These are phyloP conservation scores for Vicia faba DNA, from an alignment of 306 rosid species.

Conservation along the genomic window DNA sequence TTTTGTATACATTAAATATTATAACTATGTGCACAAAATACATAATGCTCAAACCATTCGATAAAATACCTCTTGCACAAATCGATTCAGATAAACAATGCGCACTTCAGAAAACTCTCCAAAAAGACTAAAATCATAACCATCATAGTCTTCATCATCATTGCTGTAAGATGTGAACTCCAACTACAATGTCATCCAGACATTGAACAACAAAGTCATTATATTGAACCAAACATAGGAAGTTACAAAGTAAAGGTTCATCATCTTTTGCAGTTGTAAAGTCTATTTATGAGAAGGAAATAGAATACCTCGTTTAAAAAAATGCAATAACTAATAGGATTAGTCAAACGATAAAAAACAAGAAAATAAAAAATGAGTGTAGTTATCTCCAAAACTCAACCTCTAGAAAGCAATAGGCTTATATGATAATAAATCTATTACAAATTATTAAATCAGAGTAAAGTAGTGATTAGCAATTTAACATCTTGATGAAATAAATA, in stretches of 20 bases:
- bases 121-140: slow-evolving; percentile 83
- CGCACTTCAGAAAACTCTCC: slow-evolving; percentile 99
- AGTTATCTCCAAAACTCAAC: slow-evolving; percentile 2
- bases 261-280: slow-evolving; percentile 4
- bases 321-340: background rate
- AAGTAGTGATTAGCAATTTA: slow-evolving; percentile 4
- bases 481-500: background rate
- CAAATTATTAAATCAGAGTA: slow-evolving; percentile 1
- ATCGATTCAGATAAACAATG: slow-evolving; percentile 84
- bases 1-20: slow-evolving; percentile 34
- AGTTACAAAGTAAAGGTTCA: slow-evolving; percentile 1
- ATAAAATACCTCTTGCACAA: slow-evolving; percentile 83
- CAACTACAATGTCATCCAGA: slow-evolving; percentile 60
- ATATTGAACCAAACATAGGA: slow-evolving; percentile 16
- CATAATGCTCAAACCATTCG: slow-evolving; percentile 7
- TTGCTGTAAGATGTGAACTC: slow-evolving; percentile 72
- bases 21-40: background rate
- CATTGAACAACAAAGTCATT: slow-evolving; percentile 30
- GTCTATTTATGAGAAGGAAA: slow-evolving; percentile 13
- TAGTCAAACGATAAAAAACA: background rate
- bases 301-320: background rate
- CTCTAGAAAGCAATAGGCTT: background rate
- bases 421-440: background rate
- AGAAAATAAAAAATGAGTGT: background rate
- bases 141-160: slow-evolving; percentile 86